Evolutionary conservation across 257 asterid genomes (phyloP), one percentile per base, ranked within the genome.

Genomic region (Gentiana dahurica): DNA sequence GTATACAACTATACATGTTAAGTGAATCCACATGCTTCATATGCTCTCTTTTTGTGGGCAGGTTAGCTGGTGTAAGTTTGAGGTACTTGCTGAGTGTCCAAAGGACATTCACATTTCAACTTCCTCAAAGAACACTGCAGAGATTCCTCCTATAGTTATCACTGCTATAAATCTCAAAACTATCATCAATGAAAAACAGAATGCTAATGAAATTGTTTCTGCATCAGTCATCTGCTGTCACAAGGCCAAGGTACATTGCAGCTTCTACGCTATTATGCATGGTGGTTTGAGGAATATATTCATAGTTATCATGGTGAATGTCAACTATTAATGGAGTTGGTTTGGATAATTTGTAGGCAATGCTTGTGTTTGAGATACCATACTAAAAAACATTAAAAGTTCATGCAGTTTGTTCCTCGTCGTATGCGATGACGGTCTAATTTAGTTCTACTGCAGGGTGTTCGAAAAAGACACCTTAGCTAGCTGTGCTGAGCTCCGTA

Each of bases 41-140:
- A 34, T 57, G 70, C 66, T 54, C 53, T 33, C 53, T 33, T 63
- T 45, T 58, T 66, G 68, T 75, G 71, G 65, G 65, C 90, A 91
- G 95, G 93, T 85, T 63, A 88, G 99, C 86, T 92, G 99, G 99
- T 88, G 99, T 67, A 88, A 81, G 76, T 85, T 88, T 71, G 97
- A 92, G 84, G 79, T 92, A 64, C 59, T 67, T 58, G 84, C 83
- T 58, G 93, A 85, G 63, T 55, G 71, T 65, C 83, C 94, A 49
- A 92, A 92, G 80, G 84, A 83, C 58, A 74, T 92, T 51, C 80
- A 66, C 53, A 83, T 78, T 63, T 72, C 87, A 61, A 78, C 64
- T 38, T 83, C 93, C 55, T 75, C 85, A 3, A 81, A 74, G 71
- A 64, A 52, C 51, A 63, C 68, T 3, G 68, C 77, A 49, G 94